Evolutionary conservation across 2,329 filamentous ascomycete species (phyloP), one percentile per base, ranked within the genome.

Genomic region (Biscogniauxia sp.): DNA sequence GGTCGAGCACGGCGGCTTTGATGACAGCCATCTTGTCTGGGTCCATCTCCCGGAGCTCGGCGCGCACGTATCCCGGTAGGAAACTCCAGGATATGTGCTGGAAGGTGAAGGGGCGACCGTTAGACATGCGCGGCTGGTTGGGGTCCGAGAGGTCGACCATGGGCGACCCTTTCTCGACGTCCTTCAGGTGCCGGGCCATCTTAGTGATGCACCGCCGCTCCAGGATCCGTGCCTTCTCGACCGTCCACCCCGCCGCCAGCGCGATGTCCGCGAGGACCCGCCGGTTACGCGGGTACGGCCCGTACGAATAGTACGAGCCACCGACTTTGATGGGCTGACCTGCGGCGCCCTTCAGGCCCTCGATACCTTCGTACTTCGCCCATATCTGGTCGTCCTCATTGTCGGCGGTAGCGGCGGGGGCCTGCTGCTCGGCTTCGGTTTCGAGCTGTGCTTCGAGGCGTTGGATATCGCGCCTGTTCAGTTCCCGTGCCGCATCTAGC

Each of bases 1-100:
- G 45, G 25, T 64, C 58, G 3, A 64, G 19, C 5, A 64, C 62
- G 17, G 62, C 62, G 9, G 62, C 62, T 19, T 64, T 64, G 55
- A 64, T 52, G 23, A 37, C 17, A 4, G 55, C 53, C 17, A 54
- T 49, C 57, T 61, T 62, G 17, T 20, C 37, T 9, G 55, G 59
- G 19, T 62, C 62, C 60, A 62, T 62, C 28, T 64, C 60, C 20
- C 52, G 51, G 41, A 60, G 23, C 41, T 58, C 62, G 0, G 2
- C 5, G 5, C 20, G 9, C 15, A 64, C 56, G 26, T 56, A 56
- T 1, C 8, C 0, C 13, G 13, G 53, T 23, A 64, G 57, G 23
- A 41, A 54, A 28, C 26, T 20, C 62, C 57, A 62, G 17, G 57
- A 51, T 19, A 64, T 56, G 19, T 60, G 53, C 59, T 62, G 59